Conservation (phyloP, 768 basidiomycete genomes). For the Lactifluus subvellereus region DNA sequence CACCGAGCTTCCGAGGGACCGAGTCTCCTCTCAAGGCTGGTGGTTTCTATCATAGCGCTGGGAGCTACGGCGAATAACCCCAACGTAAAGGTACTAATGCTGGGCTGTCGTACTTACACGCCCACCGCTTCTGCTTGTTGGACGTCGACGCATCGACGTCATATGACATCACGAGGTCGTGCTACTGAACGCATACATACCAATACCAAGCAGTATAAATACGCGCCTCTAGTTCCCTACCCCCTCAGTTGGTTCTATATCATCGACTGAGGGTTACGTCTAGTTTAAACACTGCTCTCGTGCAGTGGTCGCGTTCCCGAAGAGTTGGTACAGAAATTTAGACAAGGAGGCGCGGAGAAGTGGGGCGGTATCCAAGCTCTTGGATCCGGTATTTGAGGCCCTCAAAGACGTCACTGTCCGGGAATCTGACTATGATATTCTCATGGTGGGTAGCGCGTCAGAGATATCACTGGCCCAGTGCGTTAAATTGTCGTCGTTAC, state of each 20-base stretch:
- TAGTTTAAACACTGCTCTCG: too few relatives aligned
- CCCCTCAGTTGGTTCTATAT: too few relatives aligned
- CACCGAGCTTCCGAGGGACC: conserved; percentile 81
- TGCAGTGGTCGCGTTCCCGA: conserved; percentile 93
- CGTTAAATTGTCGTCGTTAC: too few relatives aligned
- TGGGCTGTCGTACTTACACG: conserved; percentile 35
- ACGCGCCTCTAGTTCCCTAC: too few relatives aligned
- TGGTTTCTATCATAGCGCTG: conserved; percentile 95
- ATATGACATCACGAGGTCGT: too few relatives aligned
- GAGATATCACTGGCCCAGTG: not conserved
- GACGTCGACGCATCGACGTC: too few relatives aligned
- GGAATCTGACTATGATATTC: conserved; percentile 94
- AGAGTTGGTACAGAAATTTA: conserved; percentile 86
- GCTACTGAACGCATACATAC: too few relatives aligned
- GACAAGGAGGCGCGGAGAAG: conserved; percentile 81
- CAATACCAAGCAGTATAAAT: too few relatives aligned
- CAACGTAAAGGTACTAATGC: conserved; percentile 70
- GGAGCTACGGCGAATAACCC: conserved; percentile 95
- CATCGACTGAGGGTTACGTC: too few relatives aligned
- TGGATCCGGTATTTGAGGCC: conserved; percentile 88
- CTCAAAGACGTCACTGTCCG: conserved; percentile 94
- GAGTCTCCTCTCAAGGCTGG: conserved; percentile 89
- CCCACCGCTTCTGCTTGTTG: conserved; percentile 80
- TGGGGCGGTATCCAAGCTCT: conserved; percentile 81
- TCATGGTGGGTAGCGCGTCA: conserved; percentile 67